Base-by-base conservation (phyloP, 176 grass and related monocot genomes). In the Calamus simplicifolius region DNA sequence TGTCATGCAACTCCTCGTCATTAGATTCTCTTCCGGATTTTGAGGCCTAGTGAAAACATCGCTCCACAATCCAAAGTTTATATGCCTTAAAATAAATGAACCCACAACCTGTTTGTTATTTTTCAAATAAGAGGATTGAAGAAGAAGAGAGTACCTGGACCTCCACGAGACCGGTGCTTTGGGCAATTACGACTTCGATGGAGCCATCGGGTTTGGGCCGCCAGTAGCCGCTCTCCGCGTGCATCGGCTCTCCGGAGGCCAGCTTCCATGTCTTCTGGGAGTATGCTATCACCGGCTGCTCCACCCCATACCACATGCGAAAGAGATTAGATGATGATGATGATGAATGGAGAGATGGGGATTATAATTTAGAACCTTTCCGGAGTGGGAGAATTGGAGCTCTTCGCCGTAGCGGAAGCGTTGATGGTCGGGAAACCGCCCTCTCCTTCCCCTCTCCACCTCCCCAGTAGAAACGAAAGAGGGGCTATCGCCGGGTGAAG, bases 351-450 rank as follows among this genome's bases (percentile, higher is more conserved):
- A 82, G 18, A 29, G 1, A 51, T 53, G 49, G 14, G 2, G 8
- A 14, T 16, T 43, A 43, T 43, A 43, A 6, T 43, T 43, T 43
- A 43, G 35, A 13, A 89, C 85, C 90, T 89, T 95, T 76, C 82
- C 88, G 19, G 90, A 81, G 57, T 95, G 85, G 56, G 85, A 84
- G 66, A 89, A 95, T 74, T 86, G 61, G 70, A 95, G 77, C 69
- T 89, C 90, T 74, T 95, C 90, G 67, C 90, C 85, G 70, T 95
- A 95, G 73, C 79, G 76, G 69, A 95, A 95, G 90, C 79, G 52
- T 70, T 43, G 68, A 95, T 95, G 63, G 90, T 81, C 48, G 90
- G 85, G 69, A 89, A 95, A 58, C 73, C 81, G 0, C 82, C 90
- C 66, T 95, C 82, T 23, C 82, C 86, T 60, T 95, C 73, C 4